Conservation (phyloP, 1,284 basidiomycete species). For the Ceratobasidium sp. region DNA sequence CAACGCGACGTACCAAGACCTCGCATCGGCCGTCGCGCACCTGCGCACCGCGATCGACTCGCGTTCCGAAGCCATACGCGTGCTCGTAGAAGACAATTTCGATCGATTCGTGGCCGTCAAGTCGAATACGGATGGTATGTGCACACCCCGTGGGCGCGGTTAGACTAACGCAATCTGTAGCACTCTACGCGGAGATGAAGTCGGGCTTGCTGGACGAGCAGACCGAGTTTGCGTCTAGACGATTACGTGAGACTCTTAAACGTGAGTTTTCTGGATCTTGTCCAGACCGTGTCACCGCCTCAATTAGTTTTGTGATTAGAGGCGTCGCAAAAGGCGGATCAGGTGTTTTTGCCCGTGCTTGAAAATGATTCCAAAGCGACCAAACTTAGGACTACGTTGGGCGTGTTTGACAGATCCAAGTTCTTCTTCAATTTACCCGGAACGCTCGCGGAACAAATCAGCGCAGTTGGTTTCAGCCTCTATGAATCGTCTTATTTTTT, state of each 20-base stretch:
- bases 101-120: constrained; percentile 99
- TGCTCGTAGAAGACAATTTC: constrained; percentile 98
- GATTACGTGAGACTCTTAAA: constrained; percentile 86
- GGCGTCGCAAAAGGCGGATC: constrained; percentile 90
- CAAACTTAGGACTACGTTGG: constrained; percentile 91
- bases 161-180: constrained; percentile 54
- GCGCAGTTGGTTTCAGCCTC: constrained; percentile 71
- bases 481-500: constrained; percentile 21
- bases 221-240: constrained; percentile 86
- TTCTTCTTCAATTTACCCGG: constrained; percentile 99
- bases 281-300: constrained; percentile 43
- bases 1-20: constrained; percentile 94
- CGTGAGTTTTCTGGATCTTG: constrained; percentile 62
- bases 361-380: constrained; percentile 97
- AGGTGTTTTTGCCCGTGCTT: constrained; percentile 95
- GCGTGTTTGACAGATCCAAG: constrained; percentile 96
- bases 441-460: constrained; percentile 89
- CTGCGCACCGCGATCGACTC: constrained; percentile 84
- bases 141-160: not conserved
- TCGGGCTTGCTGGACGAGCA: constrained; percentile 83
- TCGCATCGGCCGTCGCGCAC: constrained; percentile 78
- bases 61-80: constrained; percentile 91
- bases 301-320: constrained; percentile 61
- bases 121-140: constrained; percentile 90
- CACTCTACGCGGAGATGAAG: constrained; percentile 92